Percentiles rank a stretch among this genome's conserved stretches.
Evolutionary conservation across 2,329 filamentous ascomycete genomes (phyloP).

Genomic region (Arthrocladium fulminans): DNA sequence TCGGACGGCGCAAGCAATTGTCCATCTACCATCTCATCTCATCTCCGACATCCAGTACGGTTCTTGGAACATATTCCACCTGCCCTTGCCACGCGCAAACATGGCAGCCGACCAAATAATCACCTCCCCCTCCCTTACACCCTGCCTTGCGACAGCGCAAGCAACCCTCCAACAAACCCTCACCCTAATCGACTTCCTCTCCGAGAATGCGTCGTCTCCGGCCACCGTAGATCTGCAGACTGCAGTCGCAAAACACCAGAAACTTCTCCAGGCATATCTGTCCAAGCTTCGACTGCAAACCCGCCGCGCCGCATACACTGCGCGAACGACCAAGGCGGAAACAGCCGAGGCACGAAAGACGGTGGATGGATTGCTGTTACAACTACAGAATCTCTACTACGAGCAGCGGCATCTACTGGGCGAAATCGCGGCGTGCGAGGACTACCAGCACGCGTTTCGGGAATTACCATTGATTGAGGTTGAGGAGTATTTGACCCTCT

Average conservation of each 20-base stretch:
- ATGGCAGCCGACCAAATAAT: slow-evolving; percentile 54
- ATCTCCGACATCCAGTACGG: neutral
- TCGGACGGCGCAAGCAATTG: too few relatives aligned
- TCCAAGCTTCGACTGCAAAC: slow-evolving; percentile 75
- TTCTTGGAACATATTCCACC: neutral
- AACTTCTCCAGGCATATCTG: slow-evolving; percentile 67
- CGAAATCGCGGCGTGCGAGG: slow-evolving; percentile 84
- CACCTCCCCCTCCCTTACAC: slow-evolving; percentile 55
- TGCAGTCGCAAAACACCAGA: slow-evolving; percentile 66
- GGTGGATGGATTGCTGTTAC: slow-evolving; percentile 82
- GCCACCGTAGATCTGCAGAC: slow-evolving; percentile 42
- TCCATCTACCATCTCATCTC: neutral
- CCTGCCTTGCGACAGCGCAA: slow-evolving; percentile 63
- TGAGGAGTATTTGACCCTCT: slow-evolving; percentile 68
- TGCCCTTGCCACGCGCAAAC: slow-evolving; percentile 6
- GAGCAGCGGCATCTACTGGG: slow-evolving; percentile 84
- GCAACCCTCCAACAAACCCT: slow-evolving; percentile 65
- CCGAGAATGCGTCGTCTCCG: slow-evolving; percentile 38
- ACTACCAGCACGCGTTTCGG: slow-evolving; percentile 72
- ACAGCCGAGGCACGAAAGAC: slow-evolving; percentile 84
- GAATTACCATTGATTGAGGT: slow-evolving; percentile 75
- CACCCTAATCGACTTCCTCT: slow-evolving; percentile 48
- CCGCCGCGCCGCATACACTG: slow-evolving; percentile 68
- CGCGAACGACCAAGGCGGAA: slow-evolving; percentile 73
- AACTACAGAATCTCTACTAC: slow-evolving; percentile 93